Evolutionary conservation across 208 protist genomes (phyloP).

Genomic region (Leptomonas pyrrhocoris): DNA sequence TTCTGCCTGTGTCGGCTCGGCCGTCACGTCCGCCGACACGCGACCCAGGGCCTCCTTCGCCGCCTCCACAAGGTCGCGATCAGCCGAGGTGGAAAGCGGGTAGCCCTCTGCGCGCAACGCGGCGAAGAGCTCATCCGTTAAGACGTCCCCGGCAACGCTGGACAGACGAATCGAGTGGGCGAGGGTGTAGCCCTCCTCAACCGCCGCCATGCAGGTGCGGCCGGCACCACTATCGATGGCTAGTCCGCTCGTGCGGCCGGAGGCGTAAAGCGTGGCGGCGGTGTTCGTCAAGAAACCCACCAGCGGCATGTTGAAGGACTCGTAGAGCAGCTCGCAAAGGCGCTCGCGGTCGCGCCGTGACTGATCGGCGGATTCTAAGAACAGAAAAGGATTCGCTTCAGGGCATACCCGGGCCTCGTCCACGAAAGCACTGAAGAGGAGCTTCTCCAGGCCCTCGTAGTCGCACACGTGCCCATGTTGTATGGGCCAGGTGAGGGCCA

Average conservation of each 20-base stretch:
- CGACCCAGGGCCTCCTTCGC: conserved; percentile 88
- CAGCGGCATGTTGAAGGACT: conserved; percentile 95
- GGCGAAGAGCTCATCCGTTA: conserved; percentile 80
- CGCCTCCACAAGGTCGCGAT: conserved; percentile 64
- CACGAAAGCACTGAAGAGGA: conserved; percentile 84
- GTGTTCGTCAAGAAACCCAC: conserved; percentile 93
- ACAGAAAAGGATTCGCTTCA: conserved; percentile 76
- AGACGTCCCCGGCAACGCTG: conserved; percentile 69
- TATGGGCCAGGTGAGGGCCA: conserved; percentile 62
- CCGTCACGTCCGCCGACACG: conserved; percentile 44
- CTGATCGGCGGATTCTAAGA: conserved; percentile 98
- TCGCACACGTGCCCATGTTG: conserved; percentile 67
- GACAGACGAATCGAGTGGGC: conserved; percentile 65
- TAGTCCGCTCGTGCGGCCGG: conserved; percentile 97
- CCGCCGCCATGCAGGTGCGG: conserved; percentile 97
- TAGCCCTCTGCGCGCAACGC: conserved; percentile 75
- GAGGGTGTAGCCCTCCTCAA: conserved; percentile 96
- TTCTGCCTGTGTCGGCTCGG: conserved; percentile 18
- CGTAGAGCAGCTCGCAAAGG: conserved; percentile 96
- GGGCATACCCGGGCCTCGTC: conserved; percentile 61
- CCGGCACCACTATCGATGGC: conserved; percentile 99
- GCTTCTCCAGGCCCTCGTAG: conserved; percentile 81
- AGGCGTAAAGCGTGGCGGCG: conserved; percentile 97
- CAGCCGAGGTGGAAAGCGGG: conserved; percentile 87
- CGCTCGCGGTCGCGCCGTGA: conserved; percentile 92